These are phyloP conservation scores for Astrothelium macrocarpum DNA, from an alignment of 495 filamentous ascomycete genomes.

Conservation along the genomic window DNA sequence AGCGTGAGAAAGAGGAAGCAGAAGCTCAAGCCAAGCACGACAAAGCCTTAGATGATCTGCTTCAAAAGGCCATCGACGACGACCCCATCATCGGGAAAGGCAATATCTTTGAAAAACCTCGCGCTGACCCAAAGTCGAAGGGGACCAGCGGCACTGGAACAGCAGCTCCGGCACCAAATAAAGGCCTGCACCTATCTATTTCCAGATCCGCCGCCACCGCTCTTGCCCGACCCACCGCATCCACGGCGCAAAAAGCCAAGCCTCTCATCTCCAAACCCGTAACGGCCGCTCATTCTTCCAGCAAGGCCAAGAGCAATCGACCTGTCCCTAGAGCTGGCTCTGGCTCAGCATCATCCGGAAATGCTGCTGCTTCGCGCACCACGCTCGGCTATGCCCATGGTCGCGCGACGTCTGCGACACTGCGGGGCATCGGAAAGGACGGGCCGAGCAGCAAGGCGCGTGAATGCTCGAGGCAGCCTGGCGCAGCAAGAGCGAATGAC, in stretches of 20 bases:
- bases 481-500: too few relatives aligned
- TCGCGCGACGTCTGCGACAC: slow-evolving; percentile 47
- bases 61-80: slow-evolving; percentile 34
- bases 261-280: slow-evolving; percentile 33
- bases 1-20: slow-evolving; percentile 47
- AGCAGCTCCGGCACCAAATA: not conserved
- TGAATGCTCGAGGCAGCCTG: too few relatives aligned
- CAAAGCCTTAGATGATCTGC: slow-evolving; percentile 49
- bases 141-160: slow-evolving; percentile 10
- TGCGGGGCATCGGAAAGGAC: slow-evolving; percentile 19
- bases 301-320: too few relatives aligned
- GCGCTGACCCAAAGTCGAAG: slow-evolving; percentile 16
- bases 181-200: slow-evolving; percentile 36
- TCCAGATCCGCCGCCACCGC: slow-evolving; percentile 48
- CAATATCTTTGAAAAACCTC: slow-evolving; percentile 27
- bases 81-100: slow-evolving; percentile 11
- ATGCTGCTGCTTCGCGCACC: slow-evolving; percentile 51
- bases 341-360: slow-evolving; percentile 30
- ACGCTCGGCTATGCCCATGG: slow-evolving; percentile 78
- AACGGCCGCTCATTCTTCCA: slow-evolving; percentile 19
- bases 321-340: too few relatives aligned
- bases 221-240: slow-evolving; percentile 35
- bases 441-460: not conserved
- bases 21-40: slow-evolving; percentile 36
- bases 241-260: slow-evolving; percentile 35